These are phyloP conservation scores for Straminergon stramineum DNA, from an alignment of 225 moss, liverwort and hornwort genomes.

Conservation along the genomic window DNA sequence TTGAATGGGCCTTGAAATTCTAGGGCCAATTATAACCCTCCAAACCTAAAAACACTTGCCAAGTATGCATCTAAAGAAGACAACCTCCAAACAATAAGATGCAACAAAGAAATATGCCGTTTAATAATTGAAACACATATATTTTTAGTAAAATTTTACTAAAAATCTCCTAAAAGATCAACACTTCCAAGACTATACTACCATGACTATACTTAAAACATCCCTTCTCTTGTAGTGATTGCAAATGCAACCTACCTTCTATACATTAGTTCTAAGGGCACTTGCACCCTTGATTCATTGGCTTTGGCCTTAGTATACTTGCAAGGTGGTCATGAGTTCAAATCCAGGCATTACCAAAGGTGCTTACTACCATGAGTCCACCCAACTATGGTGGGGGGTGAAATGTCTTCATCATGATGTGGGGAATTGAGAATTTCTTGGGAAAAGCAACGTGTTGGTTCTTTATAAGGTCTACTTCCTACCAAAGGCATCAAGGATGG, in stretches of 20 bases:
- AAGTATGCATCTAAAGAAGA: not conserved
- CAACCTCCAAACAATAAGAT: not conserved
- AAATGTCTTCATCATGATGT: fast-evolving
- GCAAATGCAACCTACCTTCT: not conserved
- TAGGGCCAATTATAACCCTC: not conserved
- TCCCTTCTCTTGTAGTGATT: too few species aligned
- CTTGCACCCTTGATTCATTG: fast-evolving
- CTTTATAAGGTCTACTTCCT: not conserved
- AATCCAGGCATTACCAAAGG: fast-evolving
- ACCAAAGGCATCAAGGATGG: not conserved
- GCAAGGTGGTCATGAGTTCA: not conserved
- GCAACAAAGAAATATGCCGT: not conserved
- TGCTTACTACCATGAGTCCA: not conserved
- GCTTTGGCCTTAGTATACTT: fast-evolving
- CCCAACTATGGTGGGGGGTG: fast-evolving
- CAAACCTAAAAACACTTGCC: fast-evolving
- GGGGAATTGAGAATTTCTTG: fast-evolving
- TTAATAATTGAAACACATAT: not conserved
- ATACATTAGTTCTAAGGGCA: not conserved
- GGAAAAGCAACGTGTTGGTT: fast-evolving
- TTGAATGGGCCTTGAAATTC: not conserved
- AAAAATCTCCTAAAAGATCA: too few species aligned
- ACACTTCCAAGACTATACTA: too few species aligned
- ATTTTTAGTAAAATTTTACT: too few species aligned
- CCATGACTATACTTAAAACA: too few species aligned